Percentiles rank a stretch among this genome's conserved stretches.
These are phyloP conservation scores for Termitomyces sp. DNA, from an alignment of 768 basidiomycete genomes.

Conservation along the genomic window DNA sequence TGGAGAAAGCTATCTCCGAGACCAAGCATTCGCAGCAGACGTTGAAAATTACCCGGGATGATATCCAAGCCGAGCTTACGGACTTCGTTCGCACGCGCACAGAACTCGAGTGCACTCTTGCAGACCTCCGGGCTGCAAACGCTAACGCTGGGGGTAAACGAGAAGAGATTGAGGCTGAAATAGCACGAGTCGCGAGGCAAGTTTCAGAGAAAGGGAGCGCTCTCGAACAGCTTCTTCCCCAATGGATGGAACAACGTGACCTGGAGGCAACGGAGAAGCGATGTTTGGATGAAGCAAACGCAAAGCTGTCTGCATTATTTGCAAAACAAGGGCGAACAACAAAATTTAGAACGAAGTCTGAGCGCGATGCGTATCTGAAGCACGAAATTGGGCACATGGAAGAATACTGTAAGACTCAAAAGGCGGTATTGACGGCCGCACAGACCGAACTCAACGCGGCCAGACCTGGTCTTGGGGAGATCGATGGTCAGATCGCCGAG, in stretches of 20 bases:
- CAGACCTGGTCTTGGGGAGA: conserved; percentile 41
- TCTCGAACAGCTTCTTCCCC: conserved; percentile 62
- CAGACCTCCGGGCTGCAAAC: conserved; percentile 66
- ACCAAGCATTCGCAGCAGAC: conserved; percentile 69
- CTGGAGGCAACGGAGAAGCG: conserved; percentile 51
- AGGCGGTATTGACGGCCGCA: conserved; percentile 47
- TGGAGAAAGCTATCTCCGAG: conserved; percentile 69
- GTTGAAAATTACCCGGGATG: conserved; percentile 60
- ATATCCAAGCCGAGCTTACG: conserved; percentile 76
- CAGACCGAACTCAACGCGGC: conserved; percentile 43
- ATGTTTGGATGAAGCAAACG: conserved; percentile 68
- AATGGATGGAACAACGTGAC: conserved; percentile 57
- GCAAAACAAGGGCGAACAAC: conserved; percentile 87
- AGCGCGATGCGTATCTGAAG: conserved; percentile 79
- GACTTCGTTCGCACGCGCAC: conserved; percentile 83
- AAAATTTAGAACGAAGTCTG: conserved; percentile 76
- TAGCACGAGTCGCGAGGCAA: conserved; percentile 50
- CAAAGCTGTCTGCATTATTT: conserved; percentile 67
- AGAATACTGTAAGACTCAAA: conserved; percentile 51
- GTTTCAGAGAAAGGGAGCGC: conserved; percentile 56
- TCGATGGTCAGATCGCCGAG: conserved; percentile 53
- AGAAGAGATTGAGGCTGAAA: conserved; percentile 57
- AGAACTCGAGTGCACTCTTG: conserved; percentile 78
- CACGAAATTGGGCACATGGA: conserved; percentile 72
- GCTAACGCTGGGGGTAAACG: conserved; percentile 61